phyloP scores from a whole-genome alignment of 2,329 filamentous ascomycete genomes.

The Thyridium curvatum region DNA sequence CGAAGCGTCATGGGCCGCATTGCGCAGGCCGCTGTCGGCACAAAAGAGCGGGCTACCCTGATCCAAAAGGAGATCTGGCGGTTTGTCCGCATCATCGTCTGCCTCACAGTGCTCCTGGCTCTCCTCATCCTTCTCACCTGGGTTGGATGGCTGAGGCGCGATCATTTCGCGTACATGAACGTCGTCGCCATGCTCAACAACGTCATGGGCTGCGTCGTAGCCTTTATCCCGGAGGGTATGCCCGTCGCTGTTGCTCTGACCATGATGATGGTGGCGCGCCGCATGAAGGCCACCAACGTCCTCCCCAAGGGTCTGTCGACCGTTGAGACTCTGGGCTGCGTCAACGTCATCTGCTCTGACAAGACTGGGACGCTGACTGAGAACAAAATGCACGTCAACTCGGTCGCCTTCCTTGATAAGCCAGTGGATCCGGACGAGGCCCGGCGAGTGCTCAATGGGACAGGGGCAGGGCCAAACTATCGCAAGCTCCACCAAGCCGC shows the following conservation, averaged over 20 bases:
- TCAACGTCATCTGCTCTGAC: constrained; percentile 36
- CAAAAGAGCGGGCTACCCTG: constrained; percentile 29
- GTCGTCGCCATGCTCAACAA: constrained; percentile 37
- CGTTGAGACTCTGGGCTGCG: constrained; percentile 34
- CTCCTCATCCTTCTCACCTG: constrained; percentile 36
- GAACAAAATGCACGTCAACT: constrained; percentile 36
- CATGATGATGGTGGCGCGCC: constrained; percentile 33
- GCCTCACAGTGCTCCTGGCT: constrained; percentile 28
- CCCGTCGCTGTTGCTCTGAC: constrained; percentile 21
- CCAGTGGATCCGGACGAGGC: constrained; percentile 18
- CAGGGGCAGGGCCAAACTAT: constrained; percentile 7
- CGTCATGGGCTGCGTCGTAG: constrained; percentile 15
- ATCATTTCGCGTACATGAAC: constrained; percentile 30
- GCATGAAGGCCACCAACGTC: constrained; percentile 35
- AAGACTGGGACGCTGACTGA: constrained; percentile 36
- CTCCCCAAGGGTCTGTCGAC: constrained; percentile 33
- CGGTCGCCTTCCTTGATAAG: constrained; percentile 27
- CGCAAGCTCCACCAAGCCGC: constrained; percentile 20
- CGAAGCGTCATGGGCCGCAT: constrained; percentile 35
- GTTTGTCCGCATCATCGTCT: constrained; percentile 35
- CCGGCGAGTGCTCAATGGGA: constrained; percentile 9
- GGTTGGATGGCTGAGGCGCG: constrained; percentile 30
- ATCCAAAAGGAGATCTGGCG: constrained; percentile 35
- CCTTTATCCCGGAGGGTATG: constrained; percentile 21
- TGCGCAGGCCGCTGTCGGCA: constrained; percentile 25